Base-by-base conservation (phyloP, 305 asterid genomes). In the Fraxinus paxiana region DNA sequence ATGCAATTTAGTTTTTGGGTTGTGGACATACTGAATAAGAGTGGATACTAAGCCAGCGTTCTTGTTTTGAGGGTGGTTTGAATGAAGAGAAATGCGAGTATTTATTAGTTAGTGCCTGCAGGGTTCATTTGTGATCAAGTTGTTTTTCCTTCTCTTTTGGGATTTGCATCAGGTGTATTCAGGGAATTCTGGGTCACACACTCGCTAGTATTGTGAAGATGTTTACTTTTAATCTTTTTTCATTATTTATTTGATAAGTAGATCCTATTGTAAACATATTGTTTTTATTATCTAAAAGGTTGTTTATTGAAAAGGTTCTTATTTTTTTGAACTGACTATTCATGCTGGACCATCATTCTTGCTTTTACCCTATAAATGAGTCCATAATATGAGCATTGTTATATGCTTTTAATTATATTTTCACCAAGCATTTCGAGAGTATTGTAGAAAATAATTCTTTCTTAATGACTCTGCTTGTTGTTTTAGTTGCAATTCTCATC, bases 401-500 rank as follows among this genome's bases (percentile, higher is more conserved):
- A 63, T 63, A 31, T 73, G 76, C 79, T 77, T 9, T n/a, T 20
- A 28, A 48, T 1, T 3, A 31, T 79, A 34, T 69, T 13, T 31
- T 67, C 26, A 26, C 65, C 31, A 28, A 73, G 75, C 37, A 22
- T 20, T 15, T 31, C 3, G 43, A 70, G 20, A 70, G 26, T 33
- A 70, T 15, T 70, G 4, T 5, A 31, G 24, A 70, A 69, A 70
- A 70, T n/a, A 70, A 8, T 31, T 15, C 18, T 17, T 15, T 82
- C 75, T 12, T 56, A 59, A 46, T 81, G 31, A 26, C 71, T 75
- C 30, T 41, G 82, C 61, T 37, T 78, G 65, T 71, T 78, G 26
- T 48, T 77, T 80, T 56, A 30, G 65, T 82, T 75, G 41, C 80
- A 37, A 10, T 81, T 73, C 38, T 77, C 56, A n/a, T 75, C 78